phyloP scores from a whole-genome alignment of 2,329 filamentous ascomycete species.

The Aspergillus fijiensis region DNA sequence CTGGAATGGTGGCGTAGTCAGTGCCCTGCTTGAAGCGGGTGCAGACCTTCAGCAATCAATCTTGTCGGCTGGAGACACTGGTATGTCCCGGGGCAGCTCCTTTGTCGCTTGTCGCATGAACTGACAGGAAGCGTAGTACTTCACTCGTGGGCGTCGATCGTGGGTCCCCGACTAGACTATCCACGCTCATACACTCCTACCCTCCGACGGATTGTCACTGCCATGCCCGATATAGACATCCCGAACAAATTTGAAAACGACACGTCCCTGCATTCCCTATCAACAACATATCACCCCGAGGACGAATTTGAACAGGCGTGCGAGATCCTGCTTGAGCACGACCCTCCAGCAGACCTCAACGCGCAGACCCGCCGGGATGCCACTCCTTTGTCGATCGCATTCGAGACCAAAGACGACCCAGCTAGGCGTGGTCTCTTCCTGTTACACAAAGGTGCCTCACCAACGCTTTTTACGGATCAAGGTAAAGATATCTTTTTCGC shows the following conservation, averaged over 20 bases:
- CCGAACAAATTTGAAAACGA: slow-evolving; percentile 19
- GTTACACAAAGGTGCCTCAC: slow-evolving; percentile 21
- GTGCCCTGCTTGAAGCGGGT: slow-evolving; percentile 21
- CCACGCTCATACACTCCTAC: slow-evolving; percentile 22
- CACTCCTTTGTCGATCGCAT: slow-evolving; percentile 24
- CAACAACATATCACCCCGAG: slow-evolving; percentile 21
- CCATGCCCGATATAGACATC: slow-evolving; percentile 19
- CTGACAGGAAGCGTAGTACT: slow-evolving; percentile 14
- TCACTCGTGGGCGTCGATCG: slow-evolving; percentile 25
- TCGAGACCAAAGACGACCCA: slow-evolving; percentile 18
- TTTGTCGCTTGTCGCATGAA: background rate
- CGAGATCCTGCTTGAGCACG: slow-evolving; percentile 21
- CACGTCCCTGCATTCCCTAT: slow-evolving; percentile 25
- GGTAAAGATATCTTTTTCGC: slow-evolving; percentile 25
- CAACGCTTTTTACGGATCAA: slow-evolving; percentile 9
- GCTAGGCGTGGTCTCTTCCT: slow-evolving; percentile 20
- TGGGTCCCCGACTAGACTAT: slow-evolving; percentile 24
- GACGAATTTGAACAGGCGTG: slow-evolving; percentile 26
- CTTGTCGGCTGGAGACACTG: slow-evolving; percentile 17
- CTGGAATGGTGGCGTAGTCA: slow-evolving; percentile 26
- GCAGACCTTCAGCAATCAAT: slow-evolving; percentile 20
- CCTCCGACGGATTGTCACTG: slow-evolving; percentile 17
- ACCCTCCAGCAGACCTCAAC: slow-evolving; percentile 21
- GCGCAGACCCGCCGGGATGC: slow-evolving; percentile 17
- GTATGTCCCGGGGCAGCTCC: background rate